Conservation (phyloP, 192 early-diverging fungal genomes). For the Pilaira anomala region DNA sequence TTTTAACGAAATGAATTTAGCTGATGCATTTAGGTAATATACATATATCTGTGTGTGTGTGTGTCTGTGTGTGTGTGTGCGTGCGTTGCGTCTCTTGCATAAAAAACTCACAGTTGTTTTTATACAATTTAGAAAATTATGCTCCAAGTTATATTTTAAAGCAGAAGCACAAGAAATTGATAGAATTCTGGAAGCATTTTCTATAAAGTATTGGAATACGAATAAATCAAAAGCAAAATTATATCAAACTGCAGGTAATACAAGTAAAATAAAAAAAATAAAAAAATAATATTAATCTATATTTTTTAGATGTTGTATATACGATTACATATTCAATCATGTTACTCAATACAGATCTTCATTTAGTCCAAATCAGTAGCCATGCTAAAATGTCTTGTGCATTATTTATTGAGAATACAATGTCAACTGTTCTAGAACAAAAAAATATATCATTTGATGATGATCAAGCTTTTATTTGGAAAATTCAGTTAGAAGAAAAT, state of each 20-base stretch:
- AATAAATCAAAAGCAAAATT: conserved; percentile 45
- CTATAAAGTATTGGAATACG: conserved; percentile 77
- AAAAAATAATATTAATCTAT: too few species aligned
- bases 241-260: conserved; percentile 20
- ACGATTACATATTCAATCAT: conserved; percentile 81
- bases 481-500: conserved; percentile 47
- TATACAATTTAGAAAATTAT: conserved; percentile 52
- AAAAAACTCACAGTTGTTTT: too few species aligned
- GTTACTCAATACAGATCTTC: conserved; percentile 90
- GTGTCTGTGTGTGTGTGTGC: too few species aligned
- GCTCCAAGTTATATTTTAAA: conserved; percentile 74
- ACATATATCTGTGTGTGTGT: too few species aligned
- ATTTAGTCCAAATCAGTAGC: conserved; percentile 68
- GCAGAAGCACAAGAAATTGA: conserved; percentile 94
- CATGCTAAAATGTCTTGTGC: conserved; percentile 69
- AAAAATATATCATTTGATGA: conserved; percentile 12
- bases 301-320: conserved; percentile 69
- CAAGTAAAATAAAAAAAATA: not conserved
- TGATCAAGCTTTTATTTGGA: conserved; percentile 30
- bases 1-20: conserved; percentile 18
- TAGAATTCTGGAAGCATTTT: conserved; percentile 79
- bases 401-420: conserved; percentile 69
- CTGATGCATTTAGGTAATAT: conserved; percentile 36
- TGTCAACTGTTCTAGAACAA: conserved; percentile 42
- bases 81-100: too few species aligned